phyloP scores from a whole-genome alignment of 495 filamentous ascomycete genomes.

The Trichoderma orchidacearum region DNA sequence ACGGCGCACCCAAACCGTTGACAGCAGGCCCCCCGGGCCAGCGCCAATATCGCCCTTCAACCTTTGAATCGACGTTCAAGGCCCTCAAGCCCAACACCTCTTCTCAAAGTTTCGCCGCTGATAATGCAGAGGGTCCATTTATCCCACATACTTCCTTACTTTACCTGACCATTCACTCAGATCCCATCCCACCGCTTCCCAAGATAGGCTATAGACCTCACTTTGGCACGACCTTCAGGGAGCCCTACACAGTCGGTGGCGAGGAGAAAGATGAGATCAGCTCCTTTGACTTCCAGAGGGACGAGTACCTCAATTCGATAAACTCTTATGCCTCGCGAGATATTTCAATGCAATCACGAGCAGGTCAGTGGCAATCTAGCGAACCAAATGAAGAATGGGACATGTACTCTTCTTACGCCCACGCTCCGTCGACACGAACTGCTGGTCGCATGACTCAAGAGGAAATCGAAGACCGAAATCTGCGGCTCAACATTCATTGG shows the following conservation, averaged over 20 bases:
- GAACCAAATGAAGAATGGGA: no score
- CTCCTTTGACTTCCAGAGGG: no score
- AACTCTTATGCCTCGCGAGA: no score
- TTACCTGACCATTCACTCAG: background rate
- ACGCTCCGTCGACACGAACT: background rate
- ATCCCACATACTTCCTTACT: background rate
- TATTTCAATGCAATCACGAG: no score
- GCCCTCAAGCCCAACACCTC: background rate
- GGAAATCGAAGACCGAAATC: background rate
- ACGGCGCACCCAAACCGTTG: conserved; percentile 27
- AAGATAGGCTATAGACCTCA: no score
- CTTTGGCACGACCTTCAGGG: no score
- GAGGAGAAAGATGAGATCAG: no score
- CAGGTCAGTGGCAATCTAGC: no score
- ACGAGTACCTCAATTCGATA: no score
- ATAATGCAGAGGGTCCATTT: background rate
- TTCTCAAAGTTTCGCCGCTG: background rate
- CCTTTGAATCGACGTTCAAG: conserved; percentile 10
- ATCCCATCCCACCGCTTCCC: background rate
- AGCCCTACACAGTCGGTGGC: no score
- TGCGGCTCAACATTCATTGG: background rate
- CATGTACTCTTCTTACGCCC: no score
- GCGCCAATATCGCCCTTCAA: conserved; percentile 19
- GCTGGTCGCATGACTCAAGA: background rate
- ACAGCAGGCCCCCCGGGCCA: conserved; percentile 34